Evolutionary conservation across 345 rosid genomes (phyloP), one percentile per base, ranked within the genome.

Genomic region (Lumnitzera littorea): DNA sequence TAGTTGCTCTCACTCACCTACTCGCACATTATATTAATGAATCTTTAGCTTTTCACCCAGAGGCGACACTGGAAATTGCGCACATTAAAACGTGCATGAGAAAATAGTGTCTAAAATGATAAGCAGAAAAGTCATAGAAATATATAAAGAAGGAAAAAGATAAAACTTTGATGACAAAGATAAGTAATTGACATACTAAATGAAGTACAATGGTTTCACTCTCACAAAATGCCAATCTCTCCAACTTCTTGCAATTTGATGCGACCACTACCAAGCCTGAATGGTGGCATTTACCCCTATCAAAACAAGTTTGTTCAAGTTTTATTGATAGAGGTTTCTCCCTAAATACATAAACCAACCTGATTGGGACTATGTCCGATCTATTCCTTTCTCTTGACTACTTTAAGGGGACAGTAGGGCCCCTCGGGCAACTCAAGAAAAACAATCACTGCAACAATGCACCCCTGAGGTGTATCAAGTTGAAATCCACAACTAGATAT

Each of bases 201-300:
- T 5, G 31, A 27, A 27, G 5, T 27, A 95, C 82, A 13, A 91
- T 76, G 1, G 78, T 65, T 24, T 72, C 77, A 60, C 91, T 84
- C 47, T 92, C 92, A 51, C 96, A 86, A 24, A 88, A 80, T 5
- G 89, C 98, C 17, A 91, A 67, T 47, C 95, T 68, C 55, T 91
- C 95, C 56, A 91, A 70, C 23, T 82, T 83, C 51, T 6, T 62
- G 69, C 95, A 91, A 66, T 74, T 77, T 20, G 76, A 60, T 59
- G 87, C 95, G 60, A 91, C 74, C 5, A 67, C 67, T 0, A 62
- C 68, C 66, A 91, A 41, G 55, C 98, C 79, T 50, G 57, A 62
- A 55, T 76, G 75, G 98, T 88, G 1, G 89, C 95, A 56, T 80
- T 65, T 23, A 91, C 90, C 63, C 98, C 87, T 17, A 88, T 86